A percentile compares a stretch with the other conserved stretches of the same genome.
These are phyloP conservation scores for Ganoderma lingzhi DNA, from an alignment of 1,284 basidiomycete genomes.

Conservation along the genomic window DNA sequence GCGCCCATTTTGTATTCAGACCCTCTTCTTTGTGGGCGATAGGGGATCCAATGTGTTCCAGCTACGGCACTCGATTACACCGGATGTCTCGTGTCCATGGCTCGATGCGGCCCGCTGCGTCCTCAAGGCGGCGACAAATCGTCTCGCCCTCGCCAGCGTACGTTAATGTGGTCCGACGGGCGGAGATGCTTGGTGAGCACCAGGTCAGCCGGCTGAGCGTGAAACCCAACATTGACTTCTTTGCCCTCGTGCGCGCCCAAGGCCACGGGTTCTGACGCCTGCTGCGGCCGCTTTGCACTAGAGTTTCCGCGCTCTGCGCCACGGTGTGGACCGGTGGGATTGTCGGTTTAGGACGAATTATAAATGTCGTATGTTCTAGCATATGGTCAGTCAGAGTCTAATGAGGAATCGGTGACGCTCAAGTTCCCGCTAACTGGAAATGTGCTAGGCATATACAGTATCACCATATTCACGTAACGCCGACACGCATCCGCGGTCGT, in stretches of 20 bases:
- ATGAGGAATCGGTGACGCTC: background rate
- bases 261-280: background rate
- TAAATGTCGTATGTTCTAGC: background rate
- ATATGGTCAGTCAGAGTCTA: background rate
- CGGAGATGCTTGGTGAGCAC: constrained; percentile 11
- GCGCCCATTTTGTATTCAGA: background rate
- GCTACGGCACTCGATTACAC: background rate
- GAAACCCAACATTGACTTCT: background rate
- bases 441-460: background rate
- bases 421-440: background rate
- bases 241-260: background rate
- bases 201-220: background rate
- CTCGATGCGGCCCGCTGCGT: background rate
- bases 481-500: too few species aligned
- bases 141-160: background rate
- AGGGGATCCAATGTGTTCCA: background rate
- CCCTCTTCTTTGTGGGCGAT: background rate
- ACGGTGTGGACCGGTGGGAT: background rate
- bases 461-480: background rate
- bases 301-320: background rate
- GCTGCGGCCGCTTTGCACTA: background rate
- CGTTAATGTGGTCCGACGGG: background rate
- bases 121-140: constrained; percentile 5
- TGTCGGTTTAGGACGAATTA: background rate
- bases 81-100: background rate